Evolutionary conservation across 345 rosid species (phyloP).

Genomic region (Populus tremula): DNA sequence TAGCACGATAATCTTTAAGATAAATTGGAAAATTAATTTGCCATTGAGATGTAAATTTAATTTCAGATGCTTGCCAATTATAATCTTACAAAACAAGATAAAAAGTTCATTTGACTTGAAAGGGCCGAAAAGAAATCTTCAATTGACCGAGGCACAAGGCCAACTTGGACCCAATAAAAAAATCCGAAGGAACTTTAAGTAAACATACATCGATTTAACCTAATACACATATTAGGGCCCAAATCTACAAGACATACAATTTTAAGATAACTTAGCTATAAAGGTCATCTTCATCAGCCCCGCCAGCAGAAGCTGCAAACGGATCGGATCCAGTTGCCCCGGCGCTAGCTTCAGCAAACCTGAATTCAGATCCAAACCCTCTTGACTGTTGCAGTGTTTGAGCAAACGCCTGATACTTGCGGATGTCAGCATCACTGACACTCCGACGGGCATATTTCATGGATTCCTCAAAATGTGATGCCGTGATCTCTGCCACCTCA

Average conservation of each 20-base stretch:
- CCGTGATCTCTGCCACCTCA: constrained; percentile 78
- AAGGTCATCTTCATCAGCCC: constrained; percentile 78
- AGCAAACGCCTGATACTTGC: constrained; percentile 93
- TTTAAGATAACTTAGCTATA: constrained; percentile 50
- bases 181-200: not conserved
- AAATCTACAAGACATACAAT: not conserved
- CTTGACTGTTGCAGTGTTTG: constrained; percentile 93
- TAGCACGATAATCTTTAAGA: too few species aligned
- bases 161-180: not conserved
- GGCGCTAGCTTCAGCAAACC: constrained; percentile 51
- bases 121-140: not conserved
- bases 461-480: constrained; percentile 88
- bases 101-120: not conserved
- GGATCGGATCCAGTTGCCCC: constrained; percentile 57
- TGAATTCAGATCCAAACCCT: constrained; percentile 80
- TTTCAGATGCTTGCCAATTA: not conserved
- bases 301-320: constrained; percentile 67
- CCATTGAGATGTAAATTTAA: not conserved
- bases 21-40: not conserved
- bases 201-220: not conserved
- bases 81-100: not conserved
- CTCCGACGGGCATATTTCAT: constrained; percentile 90
- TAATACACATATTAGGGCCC: not conserved
- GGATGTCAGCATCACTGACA: constrained; percentile 90
- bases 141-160: not conserved